Evolutionary conservation across 148 eudicot genomes (phyloP), one percentile per base, ranked within the genome.

Genomic region (Nepenthes gracilis): DNA sequence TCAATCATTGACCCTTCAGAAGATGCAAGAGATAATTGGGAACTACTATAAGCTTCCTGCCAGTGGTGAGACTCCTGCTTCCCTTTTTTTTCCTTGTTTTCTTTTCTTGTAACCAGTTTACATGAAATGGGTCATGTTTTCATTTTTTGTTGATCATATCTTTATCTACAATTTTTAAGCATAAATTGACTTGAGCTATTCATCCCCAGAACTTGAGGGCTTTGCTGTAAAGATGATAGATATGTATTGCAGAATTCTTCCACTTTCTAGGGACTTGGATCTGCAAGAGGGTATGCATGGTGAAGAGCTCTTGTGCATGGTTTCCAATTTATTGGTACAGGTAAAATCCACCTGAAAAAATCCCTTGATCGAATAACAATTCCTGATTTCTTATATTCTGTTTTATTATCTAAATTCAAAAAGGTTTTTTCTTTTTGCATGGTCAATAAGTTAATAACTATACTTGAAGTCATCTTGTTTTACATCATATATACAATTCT

Each of bases 231-330:
- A 67, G 75, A 84, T 92, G 94, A 78, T 75, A 4, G 78, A 79
- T 56, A 58, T 88, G 78, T 88, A 73, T 65, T 80, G 83, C 66
- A 70, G 76, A 77, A 88, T 76, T 73, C 88, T 92, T 69, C 75
- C 80, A 13, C 87, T 92, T 72, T 92, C 97, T 43, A 92, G 82
- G 77, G 85, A 92, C 47, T 79, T 92, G 79, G 97, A 92, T 80
- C 80, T 76, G 48, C 96, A 88, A 76, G 97, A 92, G 80, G 82
- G 77, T 69, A 83, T 83, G 94, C 77, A 81, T 67, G 97, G 97
- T 47, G 97, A 92, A 83, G 97, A 92, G 69, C 93, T 92, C 58
- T 71, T 92, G 48, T 74, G 83, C 47, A 69, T 84, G 85, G 81
- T 83, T 58, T 83, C 86, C 55, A 82, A 70, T 76, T 64, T 88